phyloP scores from a whole-genome alignment of 73 alveolate species.

The Paramecium sonneborni region DNA sequence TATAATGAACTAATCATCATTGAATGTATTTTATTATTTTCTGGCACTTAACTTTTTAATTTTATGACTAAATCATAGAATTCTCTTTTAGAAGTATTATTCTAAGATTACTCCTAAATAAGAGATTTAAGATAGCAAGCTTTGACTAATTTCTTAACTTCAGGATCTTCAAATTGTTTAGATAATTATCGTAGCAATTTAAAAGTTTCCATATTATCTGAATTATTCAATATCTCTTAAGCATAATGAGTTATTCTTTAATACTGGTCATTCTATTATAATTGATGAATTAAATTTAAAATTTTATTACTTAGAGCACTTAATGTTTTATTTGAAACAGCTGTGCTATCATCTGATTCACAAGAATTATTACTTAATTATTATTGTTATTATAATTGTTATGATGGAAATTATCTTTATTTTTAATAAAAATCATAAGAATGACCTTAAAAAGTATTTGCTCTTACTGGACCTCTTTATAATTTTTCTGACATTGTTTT shows the following conservation, averaged over 20 bases:
- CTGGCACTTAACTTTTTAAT: slow-evolving; percentile 23
- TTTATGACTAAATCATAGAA: slow-evolving; percentile 47
- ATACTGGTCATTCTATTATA: not conserved
- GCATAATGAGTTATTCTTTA: not conserved
- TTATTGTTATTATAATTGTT: not conserved
- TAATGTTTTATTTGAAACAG: not conserved
- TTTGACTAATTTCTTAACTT: slow-evolving; percentile 29
- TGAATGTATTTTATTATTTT: not conserved
- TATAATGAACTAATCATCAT: slow-evolving; percentile 44
- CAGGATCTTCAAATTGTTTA: not conserved
- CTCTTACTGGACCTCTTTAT: not conserved
- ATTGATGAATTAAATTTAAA: not conserved
- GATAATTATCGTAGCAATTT: not conserved
- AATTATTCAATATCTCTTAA: not conserved
- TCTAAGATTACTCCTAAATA: not conserved
- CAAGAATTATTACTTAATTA: not conserved
- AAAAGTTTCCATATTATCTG: not conserved
- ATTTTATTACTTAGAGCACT: not conserved
- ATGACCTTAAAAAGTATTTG: not conserved
- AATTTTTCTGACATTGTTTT: not conserved
- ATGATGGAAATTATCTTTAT: not conserved
- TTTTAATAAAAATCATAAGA: not conserved
- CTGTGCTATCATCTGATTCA: slow-evolving; percentile 43
- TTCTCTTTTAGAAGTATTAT: slow-evolving; percentile 51
- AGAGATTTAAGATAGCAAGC: slow-evolving; percentile 10